Evolutionary conservation across 305 asterid species (phyloP), one percentile per base, ranked within the genome.

Genomic region (Plantago lanceolata): DNA sequence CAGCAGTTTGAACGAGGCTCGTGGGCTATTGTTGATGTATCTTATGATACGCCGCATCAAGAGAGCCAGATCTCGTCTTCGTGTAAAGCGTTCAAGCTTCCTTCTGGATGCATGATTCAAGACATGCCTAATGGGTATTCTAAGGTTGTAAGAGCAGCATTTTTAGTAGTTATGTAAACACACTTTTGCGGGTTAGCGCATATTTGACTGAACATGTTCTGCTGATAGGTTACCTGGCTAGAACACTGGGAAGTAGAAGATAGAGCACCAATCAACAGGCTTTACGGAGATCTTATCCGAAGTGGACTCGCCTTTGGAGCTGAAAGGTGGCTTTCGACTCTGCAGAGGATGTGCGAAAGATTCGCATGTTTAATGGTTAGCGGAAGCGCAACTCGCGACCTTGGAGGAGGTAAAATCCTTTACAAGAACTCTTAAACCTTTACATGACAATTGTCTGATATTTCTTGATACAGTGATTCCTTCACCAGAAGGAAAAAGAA

Each of bases 51-150:
- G 45, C 86, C 86, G 9, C 89, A 77, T 43, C 96, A 77, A 50
- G 90, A 83, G 16, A 75, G 60, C 71, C 90, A 76, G 6, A 80
- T 79, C 54, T 54, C 80, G 49, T 74, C 95, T 26, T 66, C 82
- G 0, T 76, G 81, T 61, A 84, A 76, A 70, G 82, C 82, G 44
- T 85, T 74, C 29, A 78, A 72, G 74, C 90, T 88, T 54, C 99
- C 97, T 67, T 94, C 99, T 6, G 99, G 99, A 26, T 94, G 99
- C 70, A 68, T 90, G 73, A 86, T 94, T 8, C 95, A 88, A 76
- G 97, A 94, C 68, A 83, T 94, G 95, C 96, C 99, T 55, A 90
- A 94, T 81, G 99, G 99, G 49, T 88, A 88, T 78, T 90, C 99
- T 19, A 90, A 88, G 96, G 98, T 92, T 59, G 68, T 70, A n/a